Base-by-base conservation (phyloP, 257 asterid genomes). In the Leonotis leonurus region DNA sequence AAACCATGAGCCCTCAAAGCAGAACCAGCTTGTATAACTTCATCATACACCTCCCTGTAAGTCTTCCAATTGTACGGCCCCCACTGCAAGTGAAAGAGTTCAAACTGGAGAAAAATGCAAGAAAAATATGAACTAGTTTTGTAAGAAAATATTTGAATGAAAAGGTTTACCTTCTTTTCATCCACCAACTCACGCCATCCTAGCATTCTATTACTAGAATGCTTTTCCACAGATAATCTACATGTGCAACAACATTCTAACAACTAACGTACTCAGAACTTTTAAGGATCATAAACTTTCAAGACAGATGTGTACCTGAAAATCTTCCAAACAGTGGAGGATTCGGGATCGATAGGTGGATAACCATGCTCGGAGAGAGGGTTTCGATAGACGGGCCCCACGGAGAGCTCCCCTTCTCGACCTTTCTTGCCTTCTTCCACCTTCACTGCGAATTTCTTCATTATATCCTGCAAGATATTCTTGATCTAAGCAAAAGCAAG, bases 21-120 rank as follows among this genome's bases (percentile, higher is more conserved):
- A 26, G 97, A 89, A 71, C 86, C 99, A 64, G 71, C 80, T 25
- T 55, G 67, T 56, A 92, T 68, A 69, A 80, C 71, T 68, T 92
- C 97, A 21, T 75, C 79, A 35, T 81, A 85, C 53, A 80, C 99
- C 74, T 92, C 77, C 69, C 72, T 73, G 78, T 92, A 92, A 14
- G 90, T 86, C 71, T 92, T 92, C 97, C 98, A 92, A 12, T 44
- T 41, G 36, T 92, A 92, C 48, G 95, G 82, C 1, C 95, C 95
- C 95, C 96, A 92, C 98, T 92, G 72, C 22, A 59, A 32, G 8
- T 20, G 30, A 14, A 21, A 16, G 6, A 75, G 10, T 11, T n/a
- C 2, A 27, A 27, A 26, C 14, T 5, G 37, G 62, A 49, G 20
- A 21, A 39, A 65, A 62, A 8, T 20, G 21, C 24, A 36, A 25